A percentile compares a stretch with the other conserved stretches of the same genome.
phyloP scores from a whole-genome alignment of 495 filamentous ascomycete species.

The Aspergillus kassunensis region DNA sequence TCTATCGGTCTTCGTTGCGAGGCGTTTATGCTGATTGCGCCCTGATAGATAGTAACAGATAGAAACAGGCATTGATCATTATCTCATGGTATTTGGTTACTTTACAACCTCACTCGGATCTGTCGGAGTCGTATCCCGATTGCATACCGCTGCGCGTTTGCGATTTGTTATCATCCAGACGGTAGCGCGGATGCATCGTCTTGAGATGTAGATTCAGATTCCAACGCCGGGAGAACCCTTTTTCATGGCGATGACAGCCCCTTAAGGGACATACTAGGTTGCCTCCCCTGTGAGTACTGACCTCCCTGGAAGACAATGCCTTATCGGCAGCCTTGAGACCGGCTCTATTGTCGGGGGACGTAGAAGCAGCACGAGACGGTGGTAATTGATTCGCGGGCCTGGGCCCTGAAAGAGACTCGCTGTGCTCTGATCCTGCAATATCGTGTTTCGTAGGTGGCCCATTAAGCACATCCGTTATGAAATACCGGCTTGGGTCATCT shows the following conservation, averaged over 20 bases:
- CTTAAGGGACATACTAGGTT: slow-evolving; percentile 34
- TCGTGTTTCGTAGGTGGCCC: neutral
- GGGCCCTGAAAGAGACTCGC: neutral
- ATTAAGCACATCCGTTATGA: neutral
- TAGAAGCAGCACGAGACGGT: slow-evolving; percentile 9
- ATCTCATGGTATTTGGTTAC: neutral
- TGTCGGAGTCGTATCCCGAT: neutral
- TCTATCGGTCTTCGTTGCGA: neutral
- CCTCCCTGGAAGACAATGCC: slow-evolving; percentile 17
- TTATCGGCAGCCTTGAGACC: neutral
- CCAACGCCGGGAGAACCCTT: slow-evolving; percentile 38
- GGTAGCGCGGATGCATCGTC: slow-evolving; percentile 27
- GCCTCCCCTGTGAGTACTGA: slow-evolving; percentile 27
- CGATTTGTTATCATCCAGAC: neutral
- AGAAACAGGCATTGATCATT: neutral
- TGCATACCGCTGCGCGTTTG: neutral
- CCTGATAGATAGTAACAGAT: no score
- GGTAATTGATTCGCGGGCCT: neutral
- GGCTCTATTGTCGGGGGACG: slow-evolving; percentile 11
- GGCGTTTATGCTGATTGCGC: no score
- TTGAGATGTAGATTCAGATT: slow-evolving; percentile 40
- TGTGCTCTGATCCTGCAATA: neutral
- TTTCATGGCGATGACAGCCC: slow-evolving; percentile 25
- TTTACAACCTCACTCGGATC: neutral
- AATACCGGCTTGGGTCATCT: neutral